Evolutionary conservation across 2,329 filamentous ascomycete species (phyloP), one percentile per base, ranked within the genome.

Genomic region (Phialocephala sp.): DNA sequence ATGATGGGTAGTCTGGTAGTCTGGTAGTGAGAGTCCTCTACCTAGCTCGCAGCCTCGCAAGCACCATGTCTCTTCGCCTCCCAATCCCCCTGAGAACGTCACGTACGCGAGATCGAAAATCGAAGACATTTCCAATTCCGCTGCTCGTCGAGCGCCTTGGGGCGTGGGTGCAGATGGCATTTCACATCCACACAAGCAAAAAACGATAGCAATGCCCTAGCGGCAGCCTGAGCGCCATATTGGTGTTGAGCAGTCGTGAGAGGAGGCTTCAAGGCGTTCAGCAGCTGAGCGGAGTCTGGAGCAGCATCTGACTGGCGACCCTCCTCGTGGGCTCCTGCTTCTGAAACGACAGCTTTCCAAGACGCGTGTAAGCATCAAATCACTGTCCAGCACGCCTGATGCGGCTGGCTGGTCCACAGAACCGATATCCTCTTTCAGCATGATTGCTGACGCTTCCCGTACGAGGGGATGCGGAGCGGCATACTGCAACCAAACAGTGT

Each of bases 361-460:
- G 68, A 69, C 63, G 68, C 65, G 65, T 68, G 65, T 68, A 66
- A 39, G 50, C 11, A 47, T 58, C 61, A 64, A 67, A 67, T 67
- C 63, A 68, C 14, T 39, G 41, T 56, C 41, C 61, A 67, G 63
- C 63, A 54, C 14, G 55, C 62, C 57, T 27, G 32, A 58, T 32
- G 60, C 58, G 62, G 43, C 63, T 52, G 52, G 27, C 27, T 22
- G 37, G 45, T 59, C 65, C 59, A 67, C 60, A 64, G 39, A 50
- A 41, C 61, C 36, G 15, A 63, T 55, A 20, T 36, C 61, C 32
- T 14, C 20, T 57, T 59, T 43, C 8, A 32, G 41, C 55, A 20
- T 58, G 32, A 62, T 59, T 62, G 59, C 59, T 64, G 47, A 64
- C 55, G 36, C 54, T 62, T 36, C 41, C 47, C 47, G 50, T 45